A percentile compares a stretch with the other conserved stretches of the same genome.
Evolutionary conservation across 345 rosid species (phyloP).

Genomic region (Aurinia saxatilis): DNA sequence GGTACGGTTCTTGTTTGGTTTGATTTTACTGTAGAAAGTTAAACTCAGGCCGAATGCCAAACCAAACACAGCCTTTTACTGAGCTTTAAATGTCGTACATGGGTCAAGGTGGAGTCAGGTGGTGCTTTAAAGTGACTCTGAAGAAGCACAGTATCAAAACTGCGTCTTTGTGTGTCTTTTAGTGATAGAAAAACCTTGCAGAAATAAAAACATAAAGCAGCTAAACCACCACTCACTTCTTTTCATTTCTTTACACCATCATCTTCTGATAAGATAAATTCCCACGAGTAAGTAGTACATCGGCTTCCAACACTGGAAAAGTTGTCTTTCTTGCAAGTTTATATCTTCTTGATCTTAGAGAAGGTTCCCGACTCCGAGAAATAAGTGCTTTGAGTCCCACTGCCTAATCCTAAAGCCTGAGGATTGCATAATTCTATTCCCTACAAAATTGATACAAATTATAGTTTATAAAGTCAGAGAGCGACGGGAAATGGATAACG

Average conservation of each 20-base stretch:
- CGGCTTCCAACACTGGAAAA: neutral
- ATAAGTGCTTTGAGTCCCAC: slow-evolving; percentile 92
- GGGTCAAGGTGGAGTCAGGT: neutral
- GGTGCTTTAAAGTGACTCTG: neutral
- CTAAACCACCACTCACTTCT: neutral
- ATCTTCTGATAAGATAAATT: neutral
- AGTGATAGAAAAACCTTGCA: neutral
- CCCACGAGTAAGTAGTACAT: neutral
- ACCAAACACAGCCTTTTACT: neutral
- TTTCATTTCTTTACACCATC: neutral
- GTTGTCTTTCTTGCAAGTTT: neutral
- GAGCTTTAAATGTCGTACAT: neutral
- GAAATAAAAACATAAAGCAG: slow-evolving; percentile 3
- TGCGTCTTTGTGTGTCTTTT: neutral
- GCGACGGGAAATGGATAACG: neutral
- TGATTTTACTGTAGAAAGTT: too few species aligned
- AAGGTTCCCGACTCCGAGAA: slow-evolving; percentile 91
- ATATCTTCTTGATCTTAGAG: slow-evolving; percentile 79
- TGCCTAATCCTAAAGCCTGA: slow-evolving; percentile 70
- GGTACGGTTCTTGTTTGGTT: too few species aligned
- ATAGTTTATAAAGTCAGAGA: neutral
- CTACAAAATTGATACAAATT: slow-evolving; percentile 27
- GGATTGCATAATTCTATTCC: slow-evolving; percentile 92
- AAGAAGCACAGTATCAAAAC: neutral
- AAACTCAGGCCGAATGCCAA: too few species aligned